Percentiles rank a stretch among this genome's conserved stretches.
Conservation (phyloP, 768 basidiomycete species). For the Sporobolomyces roseus region DNA sequence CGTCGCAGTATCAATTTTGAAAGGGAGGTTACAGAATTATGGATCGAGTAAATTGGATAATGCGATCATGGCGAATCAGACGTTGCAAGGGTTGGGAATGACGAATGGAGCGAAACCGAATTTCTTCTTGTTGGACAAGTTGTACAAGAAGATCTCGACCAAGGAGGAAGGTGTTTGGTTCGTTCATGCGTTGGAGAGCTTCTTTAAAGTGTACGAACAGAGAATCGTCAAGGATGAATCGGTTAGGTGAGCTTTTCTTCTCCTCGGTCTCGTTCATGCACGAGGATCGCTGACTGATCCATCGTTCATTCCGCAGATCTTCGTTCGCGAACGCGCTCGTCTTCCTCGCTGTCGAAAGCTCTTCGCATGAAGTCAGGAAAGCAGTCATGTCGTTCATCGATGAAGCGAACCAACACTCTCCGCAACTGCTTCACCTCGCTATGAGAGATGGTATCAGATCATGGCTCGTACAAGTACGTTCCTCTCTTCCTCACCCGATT, state of each 20-base stretch:
- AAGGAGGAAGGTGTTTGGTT: conserved; percentile 72
- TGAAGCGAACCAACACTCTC: conserved; percentile 50
- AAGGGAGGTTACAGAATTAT: conserved; percentile 58
- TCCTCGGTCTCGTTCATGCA: not conserved
- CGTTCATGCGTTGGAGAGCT: conserved; percentile 60
- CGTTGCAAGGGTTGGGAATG: conserved; percentile 46
- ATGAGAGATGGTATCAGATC: conserved; percentile 60
- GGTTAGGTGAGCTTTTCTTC: conserved; percentile 54
- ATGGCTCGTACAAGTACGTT: conserved; percentile 26
- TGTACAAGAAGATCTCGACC: conserved; percentile 65
- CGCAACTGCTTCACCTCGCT: conserved; percentile 56
- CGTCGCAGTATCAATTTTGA: conserved; percentile 64
- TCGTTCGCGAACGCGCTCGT: conserved; percentile 66
- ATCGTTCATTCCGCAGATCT: conserved; percentile 33
- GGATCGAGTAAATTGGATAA: conserved; percentile 48
- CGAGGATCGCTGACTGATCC: not conserved
- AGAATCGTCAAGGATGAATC: conserved; percentile 53
- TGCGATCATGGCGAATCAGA: conserved; percentile 44
- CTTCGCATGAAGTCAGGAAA: conserved; percentile 58
- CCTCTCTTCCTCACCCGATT: not conserved
- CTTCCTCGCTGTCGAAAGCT: conserved; percentile 63
- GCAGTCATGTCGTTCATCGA: conserved; percentile 54
- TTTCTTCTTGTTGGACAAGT: conserved; percentile 82
- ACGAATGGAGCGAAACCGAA: conserved; percentile 64
- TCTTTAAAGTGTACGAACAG: conserved; percentile 49